A percentile compares a stretch with the other conserved stretches of the same genome.
These are phyloP conservation scores for Didymella keratinophila DNA, from an alignment of 2,329 filamentous ascomycete species.

Conservation along the genomic window DNA sequence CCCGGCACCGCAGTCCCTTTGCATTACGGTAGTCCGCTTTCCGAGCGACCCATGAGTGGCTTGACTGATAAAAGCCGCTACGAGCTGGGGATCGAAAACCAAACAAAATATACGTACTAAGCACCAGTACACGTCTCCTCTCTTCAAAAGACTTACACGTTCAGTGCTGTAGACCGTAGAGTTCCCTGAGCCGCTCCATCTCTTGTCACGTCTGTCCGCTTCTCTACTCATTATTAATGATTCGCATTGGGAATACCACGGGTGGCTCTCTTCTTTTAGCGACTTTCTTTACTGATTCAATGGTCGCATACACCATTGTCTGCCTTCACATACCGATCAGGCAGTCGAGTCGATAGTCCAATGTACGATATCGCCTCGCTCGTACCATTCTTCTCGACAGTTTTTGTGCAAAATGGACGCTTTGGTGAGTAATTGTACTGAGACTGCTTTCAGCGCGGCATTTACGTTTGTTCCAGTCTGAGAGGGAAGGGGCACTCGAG, in stretches of 20 bases:
- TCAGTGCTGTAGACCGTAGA: conserved; percentile 30
- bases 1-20: conserved; percentile 31
- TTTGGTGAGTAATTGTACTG: neutral
- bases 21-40: conserved; percentile 26
- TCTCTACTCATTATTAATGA: conserved; percentile 25
- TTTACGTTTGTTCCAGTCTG: neutral
- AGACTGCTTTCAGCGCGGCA: neutral
- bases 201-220: conserved; percentile 22
- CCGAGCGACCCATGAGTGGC: conserved; percentile 45
- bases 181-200: conserved; percentile 25
- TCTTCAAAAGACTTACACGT: conserved; percentile 18
- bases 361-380: conserved; percentile 28
- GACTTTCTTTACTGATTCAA: conserved; percentile 22
- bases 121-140: conserved; percentile 24
- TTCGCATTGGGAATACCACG: conserved; percentile 25
- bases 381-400: neutral
- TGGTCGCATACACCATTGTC: conserved; percentile 10
- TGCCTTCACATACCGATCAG: neutral
- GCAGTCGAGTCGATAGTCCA: conserved; percentile 23
- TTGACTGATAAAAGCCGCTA: conserved; percentile 46
- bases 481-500: neutral
- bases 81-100: conserved; percentile 47
- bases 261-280: conserved; percentile 28
- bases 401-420: neutral
- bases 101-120: conserved; percentile 49